Percentiles rank a stretch among this genome's conserved stretches.
phyloP scores from a whole-genome alignment of 2,329 filamentous ascomycete genomes.

The Juglanconis juglandina region DNA sequence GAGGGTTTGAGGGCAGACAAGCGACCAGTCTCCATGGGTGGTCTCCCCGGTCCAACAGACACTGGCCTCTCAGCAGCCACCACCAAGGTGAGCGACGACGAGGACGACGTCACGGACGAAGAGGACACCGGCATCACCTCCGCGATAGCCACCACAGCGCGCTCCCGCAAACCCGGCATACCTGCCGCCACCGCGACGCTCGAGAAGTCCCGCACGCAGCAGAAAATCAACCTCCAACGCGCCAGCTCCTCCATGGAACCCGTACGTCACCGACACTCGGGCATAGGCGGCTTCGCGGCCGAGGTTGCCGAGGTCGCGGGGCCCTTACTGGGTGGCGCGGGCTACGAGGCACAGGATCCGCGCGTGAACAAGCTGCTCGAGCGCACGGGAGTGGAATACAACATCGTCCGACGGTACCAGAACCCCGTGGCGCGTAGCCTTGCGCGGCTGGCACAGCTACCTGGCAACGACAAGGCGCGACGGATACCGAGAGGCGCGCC shows the following conservation, averaged over 20 bases:
- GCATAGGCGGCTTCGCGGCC: constrained; percentile 25
- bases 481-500: constrained; percentile 39
- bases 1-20: constrained; percentile 23
- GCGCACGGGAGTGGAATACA: constrained; percentile 68
- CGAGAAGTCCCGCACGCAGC: constrained; percentile 66
- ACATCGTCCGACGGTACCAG: constrained; percentile 69
- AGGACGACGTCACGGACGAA: constrained; percentile 30
- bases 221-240: constrained; percentile 72
- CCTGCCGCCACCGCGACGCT: constrained; percentile 39
- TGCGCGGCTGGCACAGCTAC: constrained; percentile 48
- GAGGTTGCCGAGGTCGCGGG: constrained; percentile 40
- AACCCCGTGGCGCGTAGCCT: constrained; percentile 67
- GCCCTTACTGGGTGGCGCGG: constrained; percentile 49
- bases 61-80: constrained; percentile 9
- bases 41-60: constrained; percentile 27
- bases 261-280: constrained; percentile 46
- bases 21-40: constrained; percentile 41
- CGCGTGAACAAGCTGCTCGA: constrained; percentile 64
- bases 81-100: constrained; percentile 23
- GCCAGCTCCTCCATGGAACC: constrained; percentile 70
- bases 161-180: constrained; percentile 33
- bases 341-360: constrained; percentile 60
- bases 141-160: constrained; percentile 19
- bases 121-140: constrained; percentile 37
- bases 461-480: constrained; percentile 47